These are phyloP conservation scores for Cyberlindnera suaveolens DNA, from an alignment of 805 yeast species.

Conservation along the genomic window DNA sequence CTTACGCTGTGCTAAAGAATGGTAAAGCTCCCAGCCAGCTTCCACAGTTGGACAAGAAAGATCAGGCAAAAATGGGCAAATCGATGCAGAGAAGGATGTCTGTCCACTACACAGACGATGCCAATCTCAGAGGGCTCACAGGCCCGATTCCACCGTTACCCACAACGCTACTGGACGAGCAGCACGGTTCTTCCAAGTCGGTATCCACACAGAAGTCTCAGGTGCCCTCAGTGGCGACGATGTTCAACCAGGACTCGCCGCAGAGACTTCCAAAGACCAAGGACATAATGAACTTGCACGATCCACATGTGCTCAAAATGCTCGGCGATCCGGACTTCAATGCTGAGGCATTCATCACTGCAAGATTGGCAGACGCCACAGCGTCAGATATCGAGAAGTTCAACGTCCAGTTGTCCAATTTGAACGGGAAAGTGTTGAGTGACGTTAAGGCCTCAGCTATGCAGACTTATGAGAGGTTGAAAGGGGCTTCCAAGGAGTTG, in stretches of 20 bases:
- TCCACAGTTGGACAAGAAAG: conserved; percentile 30
- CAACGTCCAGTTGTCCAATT: conserved; percentile 44
- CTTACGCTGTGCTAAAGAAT: conserved; percentile 12
- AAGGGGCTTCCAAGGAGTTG: conserved; percentile 55
- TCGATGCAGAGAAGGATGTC: conserved; percentile 41
- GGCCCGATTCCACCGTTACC: conserved; percentile 26
- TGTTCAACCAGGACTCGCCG: too few relatives aligned
- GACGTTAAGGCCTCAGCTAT: conserved; percentile 56
- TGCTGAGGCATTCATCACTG: conserved; percentile 41
- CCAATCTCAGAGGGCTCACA: conserved; percentile 7
- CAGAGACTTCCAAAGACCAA: conserved; percentile 1
- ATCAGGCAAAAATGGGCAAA: conserved; percentile 32
- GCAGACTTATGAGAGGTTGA: conserved; percentile 56
- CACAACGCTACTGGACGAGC: conserved; percentile 13
- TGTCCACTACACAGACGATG: conserved; percentile 27
- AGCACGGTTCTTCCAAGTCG: background rate
- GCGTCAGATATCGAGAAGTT: conserved; percentile 70
- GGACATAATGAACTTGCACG: conserved; percentile 12
- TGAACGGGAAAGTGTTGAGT: conserved; percentile 43
- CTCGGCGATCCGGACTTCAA: conserved; percentile 38
- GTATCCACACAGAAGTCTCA: too few relatives aligned
- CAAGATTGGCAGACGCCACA: conserved; percentile 54
- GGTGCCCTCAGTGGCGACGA: too few relatives aligned
- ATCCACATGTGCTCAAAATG: conserved; percentile 25
- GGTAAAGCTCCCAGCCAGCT: conserved; percentile 10